These are phyloP conservation scores for Parmelia sp. DNA, from an alignment of 495 filamentous ascomycete genomes.

Conservation along the genomic window DNA sequence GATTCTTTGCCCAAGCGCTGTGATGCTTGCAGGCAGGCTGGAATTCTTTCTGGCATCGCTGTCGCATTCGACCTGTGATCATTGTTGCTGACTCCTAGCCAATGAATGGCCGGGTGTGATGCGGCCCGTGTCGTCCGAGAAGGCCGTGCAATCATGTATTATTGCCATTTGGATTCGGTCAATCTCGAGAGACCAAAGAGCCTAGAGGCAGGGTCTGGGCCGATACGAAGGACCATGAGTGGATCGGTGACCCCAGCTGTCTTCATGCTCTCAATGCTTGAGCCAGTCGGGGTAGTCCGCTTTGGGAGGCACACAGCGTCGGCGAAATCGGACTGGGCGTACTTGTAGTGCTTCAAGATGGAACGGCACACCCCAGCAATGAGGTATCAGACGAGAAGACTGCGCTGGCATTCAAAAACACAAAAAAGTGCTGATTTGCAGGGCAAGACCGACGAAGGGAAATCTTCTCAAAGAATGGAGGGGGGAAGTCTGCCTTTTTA, in stretches of 20 bases:
- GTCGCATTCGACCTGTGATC: neutral
- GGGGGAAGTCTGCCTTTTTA: conserved; percentile 3
- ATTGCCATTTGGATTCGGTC: neutral
- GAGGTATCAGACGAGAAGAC: neutral
- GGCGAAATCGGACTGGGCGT: neutral
- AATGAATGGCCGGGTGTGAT: neutral
- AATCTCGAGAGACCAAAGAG: neutral
- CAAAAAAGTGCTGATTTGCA: neutral
- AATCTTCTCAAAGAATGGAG: neutral
- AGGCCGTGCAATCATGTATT: neutral
- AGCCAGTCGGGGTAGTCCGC: neutral
- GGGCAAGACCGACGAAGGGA: neutral
- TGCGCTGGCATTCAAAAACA: neutral
- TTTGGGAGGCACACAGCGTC: neutral
- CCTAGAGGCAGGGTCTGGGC: neutral
- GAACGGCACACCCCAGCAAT: neutral
- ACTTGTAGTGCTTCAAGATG: neutral
- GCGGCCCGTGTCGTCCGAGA: neutral
- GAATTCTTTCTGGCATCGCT: neutral
- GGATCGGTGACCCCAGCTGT: neutral
- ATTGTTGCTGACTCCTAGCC: neutral
- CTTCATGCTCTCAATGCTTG: neutral
- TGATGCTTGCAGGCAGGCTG: neutral
- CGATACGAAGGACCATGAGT: neutral
- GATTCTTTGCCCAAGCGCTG: neutral